These are phyloP conservation scores for Fusarium irregulare DNA, from an alignment of 2,329 filamentous ascomycete genomes.

Conservation along the genomic window DNA sequence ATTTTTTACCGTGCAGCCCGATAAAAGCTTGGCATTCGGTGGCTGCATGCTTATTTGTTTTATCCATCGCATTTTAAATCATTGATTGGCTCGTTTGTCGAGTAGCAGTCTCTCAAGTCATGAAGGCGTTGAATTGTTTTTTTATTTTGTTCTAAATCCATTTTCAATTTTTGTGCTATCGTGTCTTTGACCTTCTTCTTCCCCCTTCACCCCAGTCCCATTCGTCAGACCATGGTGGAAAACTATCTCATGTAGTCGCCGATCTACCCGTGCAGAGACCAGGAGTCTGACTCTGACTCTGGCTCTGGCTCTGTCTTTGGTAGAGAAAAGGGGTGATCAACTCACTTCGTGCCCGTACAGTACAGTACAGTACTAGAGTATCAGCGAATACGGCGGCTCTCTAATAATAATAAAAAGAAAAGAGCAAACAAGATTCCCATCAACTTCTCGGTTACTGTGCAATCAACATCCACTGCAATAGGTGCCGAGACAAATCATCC, in stretches of 20 bases:
- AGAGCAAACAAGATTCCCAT: background rate
- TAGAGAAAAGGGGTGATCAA: background rate
- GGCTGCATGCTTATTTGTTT: conserved; percentile 46
- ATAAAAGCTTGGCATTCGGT: conserved; percentile 46
- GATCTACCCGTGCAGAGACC: conserved; percentile 28
- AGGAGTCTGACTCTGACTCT: conserved; percentile 1
- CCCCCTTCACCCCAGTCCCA: background rate
- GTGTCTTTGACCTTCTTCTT: conserved; percentile 1
- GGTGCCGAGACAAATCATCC: background rate
- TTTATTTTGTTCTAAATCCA: background rate
- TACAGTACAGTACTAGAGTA: background rate
- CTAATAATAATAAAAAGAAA: background rate
- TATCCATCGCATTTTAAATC: conserved; percentile 24
- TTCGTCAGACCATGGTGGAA: background rate
- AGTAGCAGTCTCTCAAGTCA: background rate
- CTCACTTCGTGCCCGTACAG: background rate
- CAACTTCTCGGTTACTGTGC: background rate
- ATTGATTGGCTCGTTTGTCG: conserved; percentile 18
- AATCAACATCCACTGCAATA: background rate
- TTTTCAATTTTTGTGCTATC: background rate
- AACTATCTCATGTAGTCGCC: conserved; percentile 4
- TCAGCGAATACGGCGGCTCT: background rate
- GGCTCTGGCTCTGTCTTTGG: background rate
- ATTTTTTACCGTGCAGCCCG: conserved; percentile 46
- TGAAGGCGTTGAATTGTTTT: background rate